Base-by-base conservation (phyloP, 257 asterid species). In the Verbena officinalis region DNA sequence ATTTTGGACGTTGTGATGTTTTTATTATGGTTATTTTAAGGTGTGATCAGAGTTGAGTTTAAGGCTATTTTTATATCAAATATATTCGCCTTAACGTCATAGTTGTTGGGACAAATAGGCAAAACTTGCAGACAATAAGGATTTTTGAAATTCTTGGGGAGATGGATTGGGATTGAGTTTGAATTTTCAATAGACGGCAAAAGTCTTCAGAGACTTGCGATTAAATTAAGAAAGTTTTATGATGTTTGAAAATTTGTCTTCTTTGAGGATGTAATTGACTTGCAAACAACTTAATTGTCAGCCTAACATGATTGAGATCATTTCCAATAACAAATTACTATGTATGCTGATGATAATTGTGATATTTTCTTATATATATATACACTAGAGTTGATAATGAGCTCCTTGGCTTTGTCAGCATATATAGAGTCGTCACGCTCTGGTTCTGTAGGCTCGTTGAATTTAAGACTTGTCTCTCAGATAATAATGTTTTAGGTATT, bases 1-100 rank as follows among this genome's bases (percentile, higher is more conserved):
- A 57, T 75, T 83, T 89, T 84, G 93, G 92, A 78, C 44, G 87
- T 81, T 63, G 38, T 75, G 91, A 33, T 84, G 95, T 73, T 77
- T 69, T 65, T 73, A 78, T 81, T 66, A 54, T 67, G 74, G 69
- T 65, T 70, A 36, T 67, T 50, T 67, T 27, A 55, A 52, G n/a
- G 8, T 69, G 72, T 54, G 45, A 57, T 64, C 55, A 59, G 68
- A 51, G 45, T 45, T 53, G 49, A 64, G 53, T 69, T 69, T 40
- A 66, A 33, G 33, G 63, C 52, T 30, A 4, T 5, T 7, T 13
- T 72, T 40, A 34, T 21, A 65, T 58, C 73, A 21, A 42, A 43
- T 0, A 34, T 72, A 69, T 57, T 50, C 56, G 23, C 12, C 15
- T 51, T 30, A 36, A 31, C 65, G 79, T 76, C 81, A 73, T 58